A percentile compares a stretch with the other conserved stretches of the same genome.
phyloP scores from a whole-genome alignment of 768 basidiomycete species.

The Pleurotus ostreatus region DNA sequence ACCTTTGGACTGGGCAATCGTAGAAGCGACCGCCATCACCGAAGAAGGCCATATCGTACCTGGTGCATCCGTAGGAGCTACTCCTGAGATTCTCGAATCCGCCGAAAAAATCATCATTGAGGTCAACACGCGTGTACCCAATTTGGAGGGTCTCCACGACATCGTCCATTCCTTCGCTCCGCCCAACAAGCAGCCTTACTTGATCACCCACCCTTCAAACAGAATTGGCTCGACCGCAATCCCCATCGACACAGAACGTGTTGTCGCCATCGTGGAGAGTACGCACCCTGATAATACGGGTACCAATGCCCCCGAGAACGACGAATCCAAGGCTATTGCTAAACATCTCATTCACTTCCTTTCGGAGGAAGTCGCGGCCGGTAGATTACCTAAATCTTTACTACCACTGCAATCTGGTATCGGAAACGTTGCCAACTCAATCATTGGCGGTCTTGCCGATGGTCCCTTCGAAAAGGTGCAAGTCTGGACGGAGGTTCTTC shows the following conservation, averaged over 20 bases:
- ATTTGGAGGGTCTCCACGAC: constrained; percentile 44
- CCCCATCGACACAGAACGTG: constrained; percentile 44
- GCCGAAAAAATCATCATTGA: constrained; percentile 49
- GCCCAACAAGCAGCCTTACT: constrained; percentile 34
- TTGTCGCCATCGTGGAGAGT: constrained; percentile 40
- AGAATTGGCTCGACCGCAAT: constrained; percentile 42
- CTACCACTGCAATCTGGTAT: constrained; percentile 46
- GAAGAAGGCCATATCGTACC: constrained; percentile 45
- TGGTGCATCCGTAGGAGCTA: constrained; percentile 44
- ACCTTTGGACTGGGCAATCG: constrained; percentile 46
- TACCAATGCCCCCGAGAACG: constrained; percentile 38
- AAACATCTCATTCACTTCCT: constrained; percentile 42
- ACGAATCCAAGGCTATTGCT: constrained; percentile 38
- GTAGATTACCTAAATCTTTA: constrained; percentile 35
- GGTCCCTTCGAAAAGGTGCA: constrained; percentile 46
- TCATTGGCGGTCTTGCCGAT: constrained; percentile 44
- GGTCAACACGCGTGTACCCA: constrained; percentile 44
- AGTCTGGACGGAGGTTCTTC: constrained; percentile 46
- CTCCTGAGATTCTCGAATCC: constrained; percentile 42
- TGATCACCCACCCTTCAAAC: constrained; percentile 37
- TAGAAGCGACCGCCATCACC: constrained; percentile 45
- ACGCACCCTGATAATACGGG: constrained; percentile 41
- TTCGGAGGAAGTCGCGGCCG: constrained; percentile 34
- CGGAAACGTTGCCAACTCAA: constrained; percentile 45
- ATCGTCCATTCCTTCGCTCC: constrained; percentile 42